Percentiles rank a stretch among this genome's conserved stretches.
These are phyloP conservation scores for Trametes polyzona DNA, from an alignment of 1,284 basidiomycete species.

Conservation along the genomic window DNA sequence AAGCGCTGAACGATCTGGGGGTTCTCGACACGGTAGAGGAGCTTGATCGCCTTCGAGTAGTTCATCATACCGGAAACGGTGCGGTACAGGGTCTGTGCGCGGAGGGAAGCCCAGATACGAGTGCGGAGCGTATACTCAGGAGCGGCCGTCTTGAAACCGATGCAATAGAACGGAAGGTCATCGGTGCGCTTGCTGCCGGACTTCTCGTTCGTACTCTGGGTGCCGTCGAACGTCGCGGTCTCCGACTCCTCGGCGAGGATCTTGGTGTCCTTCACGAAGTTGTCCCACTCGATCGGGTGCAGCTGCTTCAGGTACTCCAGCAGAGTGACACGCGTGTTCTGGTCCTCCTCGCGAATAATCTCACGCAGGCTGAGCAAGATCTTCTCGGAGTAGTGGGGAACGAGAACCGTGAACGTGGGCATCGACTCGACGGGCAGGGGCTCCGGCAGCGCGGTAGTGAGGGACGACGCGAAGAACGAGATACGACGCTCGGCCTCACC, in stretches of 20 bases:
- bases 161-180: slow-evolving; percentile 98
- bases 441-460: slow-evolving; percentile 92
- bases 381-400: slow-evolving; percentile 97
- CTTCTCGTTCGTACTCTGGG: slow-evolving; percentile 78
- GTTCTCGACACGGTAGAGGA: slow-evolving; percentile 98
- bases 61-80: slow-evolving; percentile 99
- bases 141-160: slow-evolving; percentile 99
- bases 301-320: slow-evolving; percentile 98
- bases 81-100: slow-evolving; percentile 97
- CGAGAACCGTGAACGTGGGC: slow-evolving; percentile 96
- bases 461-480: slow-evolving; percentile 95
- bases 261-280: slow-evolving; percentile 99
- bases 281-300: slow-evolving; percentile 99
- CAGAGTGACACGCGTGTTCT: slow-evolving; percentile 92
- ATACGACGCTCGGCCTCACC: slow-evolving; percentile 95
- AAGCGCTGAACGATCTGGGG: slow-evolving; percentile 98
- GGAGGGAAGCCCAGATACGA: slow-evolving; percentile 98
- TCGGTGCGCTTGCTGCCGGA: slow-evolving; percentile 71
- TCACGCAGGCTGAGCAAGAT: slow-evolving; percentile 92
- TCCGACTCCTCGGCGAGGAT: slow-evolving; percentile 92
- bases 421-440: slow-evolving; percentile 94
- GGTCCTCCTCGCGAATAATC: slow-evolving; percentile 96
- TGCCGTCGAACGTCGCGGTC: slow-evolving; percentile 49
- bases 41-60: slow-evolving; percentile 99
- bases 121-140: slow-evolving; percentile 99